A percentile compares a stretch with the other conserved stretches of the same genome.
Conservation (phyloP, 805 yeast genomes). For the Nakazawaea holstii region DNA sequence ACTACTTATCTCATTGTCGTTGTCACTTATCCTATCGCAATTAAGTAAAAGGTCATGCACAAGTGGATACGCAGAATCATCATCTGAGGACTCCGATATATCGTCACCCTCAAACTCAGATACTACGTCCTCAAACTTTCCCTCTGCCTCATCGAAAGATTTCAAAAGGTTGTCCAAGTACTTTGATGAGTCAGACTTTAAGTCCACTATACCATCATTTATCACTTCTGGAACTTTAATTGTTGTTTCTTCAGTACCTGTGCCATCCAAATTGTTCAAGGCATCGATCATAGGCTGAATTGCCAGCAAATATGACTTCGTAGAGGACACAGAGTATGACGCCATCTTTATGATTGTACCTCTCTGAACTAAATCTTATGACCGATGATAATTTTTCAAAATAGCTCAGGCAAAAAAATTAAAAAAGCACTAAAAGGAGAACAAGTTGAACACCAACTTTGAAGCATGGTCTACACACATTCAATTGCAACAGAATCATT, state of each 20-base stretch:
- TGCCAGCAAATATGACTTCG: slow-evolving; percentile 74
- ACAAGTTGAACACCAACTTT: too few relatives aligned
- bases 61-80: slow-evolving; percentile 1
- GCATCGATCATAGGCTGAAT: slow-evolving; percentile 65
- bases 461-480: too few relatives aligned
- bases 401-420: too few relatives aligned
- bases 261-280: slow-evolving; percentile 26
- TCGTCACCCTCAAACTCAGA: slow-evolving; percentile 11
- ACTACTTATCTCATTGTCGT: slow-evolving; percentile 10
- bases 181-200: slow-evolving; percentile 19
- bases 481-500: too few relatives aligned
- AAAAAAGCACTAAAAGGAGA: too few relatives aligned
- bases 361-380: background rate
- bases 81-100: background rate
- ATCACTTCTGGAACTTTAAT: slow-evolving; percentile 23
- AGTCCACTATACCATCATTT: slow-evolving; percentile 23
- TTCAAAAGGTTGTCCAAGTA: slow-evolving; percentile 21
- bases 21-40: slow-evolving; percentile 25
- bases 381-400: background rate
- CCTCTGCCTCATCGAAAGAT: slow-evolving; percentile 28
- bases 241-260: slow-evolving; percentile 2
- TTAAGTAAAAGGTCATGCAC: slow-evolving; percentile 23
- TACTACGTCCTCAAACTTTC: slow-evolving; percentile 12
- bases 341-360: slow-evolving; percentile 29
- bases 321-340: slow-evolving; percentile 53